A percentile compares a stretch with the other conserved stretches of the same genome.
Conservation (phyloP, 305 asterid species). For the Salvia sclarea region DNA sequence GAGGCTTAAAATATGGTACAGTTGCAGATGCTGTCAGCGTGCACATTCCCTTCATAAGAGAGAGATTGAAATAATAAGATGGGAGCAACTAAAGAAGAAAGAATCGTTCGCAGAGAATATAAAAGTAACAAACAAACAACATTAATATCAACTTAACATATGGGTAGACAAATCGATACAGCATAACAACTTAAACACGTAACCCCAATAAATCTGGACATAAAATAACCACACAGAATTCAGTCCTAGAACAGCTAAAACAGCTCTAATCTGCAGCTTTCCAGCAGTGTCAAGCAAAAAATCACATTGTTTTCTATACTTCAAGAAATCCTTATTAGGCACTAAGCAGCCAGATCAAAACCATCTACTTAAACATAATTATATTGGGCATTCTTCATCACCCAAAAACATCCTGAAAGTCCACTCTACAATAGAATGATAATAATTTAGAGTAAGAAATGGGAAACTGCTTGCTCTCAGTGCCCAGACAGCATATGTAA, state of each 20-base stretch:
- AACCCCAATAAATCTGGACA: background rate
- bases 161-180: background rate
- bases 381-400: conserved; percentile 1
- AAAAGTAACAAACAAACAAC: background rate
- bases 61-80: conserved; percentile 24
- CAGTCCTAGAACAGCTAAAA: background rate
- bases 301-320: background rate
- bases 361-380: conserved; percentile 4
- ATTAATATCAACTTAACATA: background rate
- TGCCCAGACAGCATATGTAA: background rate
- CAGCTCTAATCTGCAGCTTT: background rate
- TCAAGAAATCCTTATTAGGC: background rate
- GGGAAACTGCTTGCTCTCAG: background rate
- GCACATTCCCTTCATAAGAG: conserved; percentile 81
- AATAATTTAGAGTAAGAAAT: conserved; percentile 1
- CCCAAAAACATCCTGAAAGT: background rate
- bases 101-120: background rate
- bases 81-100: conserved; percentile 9
- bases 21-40: conserved; percentile 82
- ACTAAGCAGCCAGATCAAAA: background rate
- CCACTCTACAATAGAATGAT: background rate
- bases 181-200: background rate
- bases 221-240: background rate
- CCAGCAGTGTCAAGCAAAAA: conserved; percentile 1
- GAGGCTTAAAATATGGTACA: conserved; percentile 69